Evolutionary conservation across 495 filamentous ascomycete species (phyloP).

Genomic region (Trichoderma asperelloides): DNA sequence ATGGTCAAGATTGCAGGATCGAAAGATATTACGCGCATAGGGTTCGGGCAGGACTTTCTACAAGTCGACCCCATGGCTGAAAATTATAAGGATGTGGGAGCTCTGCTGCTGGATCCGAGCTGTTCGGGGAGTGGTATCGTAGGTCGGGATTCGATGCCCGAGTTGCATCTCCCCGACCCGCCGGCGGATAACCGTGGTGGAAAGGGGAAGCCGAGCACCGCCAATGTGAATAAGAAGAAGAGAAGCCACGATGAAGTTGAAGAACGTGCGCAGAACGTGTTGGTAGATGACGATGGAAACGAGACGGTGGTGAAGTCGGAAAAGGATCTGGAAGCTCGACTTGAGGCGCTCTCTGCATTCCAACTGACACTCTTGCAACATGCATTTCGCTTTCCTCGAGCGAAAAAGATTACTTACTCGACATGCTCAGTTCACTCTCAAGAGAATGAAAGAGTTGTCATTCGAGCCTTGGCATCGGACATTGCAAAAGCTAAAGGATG

Average conservation of each 20-base stretch:
- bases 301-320: slow-evolving; percentile 34
- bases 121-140: slow-evolving; percentile 94
- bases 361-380: slow-evolving; percentile 71
- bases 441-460: slow-evolving; percentile 84
- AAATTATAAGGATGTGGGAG: slow-evolving; percentile 52
- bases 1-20: slow-evolving; percentile 76
- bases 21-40: slow-evolving; percentile 51
- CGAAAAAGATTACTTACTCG: slow-evolving; percentile 72
- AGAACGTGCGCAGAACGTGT: slow-evolving; percentile 20
- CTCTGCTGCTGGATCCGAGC: slow-evolving; percentile 80
- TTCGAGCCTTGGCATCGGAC: slow-evolving; percentile 53
- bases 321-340: slow-evolving; percentile 41
- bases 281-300: slow-evolving; percentile 43
- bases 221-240: slow-evolving; percentile 39
- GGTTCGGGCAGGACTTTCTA: slow-evolving; percentile 70
- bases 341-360: slow-evolving; percentile 64
- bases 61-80: slow-evolving; percentile 49
- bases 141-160: slow-evolving; percentile 66
- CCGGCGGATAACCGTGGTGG: slow-evolving; percentile 24
- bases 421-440: slow-evolving; percentile 81
- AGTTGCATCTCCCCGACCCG: slow-evolving; percentile 44
- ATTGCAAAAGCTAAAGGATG: slow-evolving; percentile 64
- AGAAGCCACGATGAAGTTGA: slow-evolving; percentile 28
- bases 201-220: slow-evolving; percentile 10
- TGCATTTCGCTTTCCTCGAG: slow-evolving; percentile 74